Evolutionary conservation across 2,329 filamentous ascomycete species (phyloP), one percentile per base, ranked within the genome.

Genomic region (Colletotrichum salicis): DNA sequence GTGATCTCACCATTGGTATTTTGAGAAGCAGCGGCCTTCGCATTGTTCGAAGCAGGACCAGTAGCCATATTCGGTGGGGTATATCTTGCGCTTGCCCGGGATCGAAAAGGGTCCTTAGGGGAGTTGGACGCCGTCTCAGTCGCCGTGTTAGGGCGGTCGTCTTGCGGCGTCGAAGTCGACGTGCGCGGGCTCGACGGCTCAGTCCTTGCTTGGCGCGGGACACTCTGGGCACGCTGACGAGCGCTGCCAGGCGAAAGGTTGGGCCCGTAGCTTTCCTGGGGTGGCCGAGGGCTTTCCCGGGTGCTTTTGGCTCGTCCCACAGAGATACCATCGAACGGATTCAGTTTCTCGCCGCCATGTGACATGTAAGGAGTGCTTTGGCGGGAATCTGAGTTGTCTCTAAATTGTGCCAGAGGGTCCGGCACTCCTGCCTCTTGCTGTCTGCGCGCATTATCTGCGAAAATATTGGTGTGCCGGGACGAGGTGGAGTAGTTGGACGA

Each of bases 301-400:
- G 83, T 83, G 77, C 86, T 88, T 72, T 82, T 84, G 5, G 85
- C 81, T n/a, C 86, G 82, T 59, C 81, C 80, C n/a, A 86, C 68
- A 11, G 82, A 76, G 7, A 78, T 79, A 2, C 83, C 85, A 56
- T 89, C 88, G 70, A 89, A 90, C 0, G 88, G 85, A 57, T 89
- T 86, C 5, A 88, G 86, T 79, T 87, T 91, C 77, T 91, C 90
- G 41, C 89, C 88, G 13, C 87, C 84, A 37, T 86, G 84, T 1
- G 83, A 85, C 54, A 85, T 83, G 76, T 91, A 91, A 0, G 89
- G 88, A 6, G 87, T 88, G 74, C 87, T 88, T 66, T 88, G 84
- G n/a, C 88, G 84, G n/a, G 79, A 78, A 71, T 90, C 87, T 54
- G 81, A 68, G 55, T 81, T 82, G 1, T 86, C 83, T 75, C 83